A percentile compares a stretch with the other conserved stretches of the same genome.
Conservation (phyloP, 371 early-diverging fungal species). For the Blastocladiella emersonii region DNA sequence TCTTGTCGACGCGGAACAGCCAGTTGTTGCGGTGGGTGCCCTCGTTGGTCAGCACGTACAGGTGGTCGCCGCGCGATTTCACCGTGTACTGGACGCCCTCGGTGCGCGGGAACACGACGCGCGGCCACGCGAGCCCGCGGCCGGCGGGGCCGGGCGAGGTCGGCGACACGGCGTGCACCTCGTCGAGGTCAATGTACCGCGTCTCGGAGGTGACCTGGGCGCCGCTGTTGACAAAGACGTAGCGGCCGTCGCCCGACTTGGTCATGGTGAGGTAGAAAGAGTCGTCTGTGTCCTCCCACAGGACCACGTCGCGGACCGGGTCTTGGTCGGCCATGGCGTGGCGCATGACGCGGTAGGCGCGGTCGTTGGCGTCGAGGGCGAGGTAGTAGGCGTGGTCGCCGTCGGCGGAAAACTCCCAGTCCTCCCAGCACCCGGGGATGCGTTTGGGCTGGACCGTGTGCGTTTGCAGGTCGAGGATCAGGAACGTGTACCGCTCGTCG, state of each 20-base stretch:
- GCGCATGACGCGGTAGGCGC: constrained; percentile 33
- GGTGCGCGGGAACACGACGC: constrained; percentile 25
- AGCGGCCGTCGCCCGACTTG: constrained; percentile 29
- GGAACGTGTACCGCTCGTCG: constrained; percentile 35
- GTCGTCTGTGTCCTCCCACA: constrained; percentile 41
- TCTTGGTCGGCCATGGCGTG: constrained; percentile 25
- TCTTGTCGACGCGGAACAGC: constrained; percentile 26
- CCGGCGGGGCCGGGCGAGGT: too few relatives aligned
- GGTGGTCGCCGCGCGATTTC: constrained; percentile 30
- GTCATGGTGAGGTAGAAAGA: constrained; percentile 40
- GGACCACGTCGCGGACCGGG: constrained; percentile 18
- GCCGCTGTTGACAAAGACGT: constrained; percentile 29
- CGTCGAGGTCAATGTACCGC: constrained; percentile 25
- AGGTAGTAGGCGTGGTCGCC: constrained; percentile 31
- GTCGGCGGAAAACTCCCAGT: constrained; percentile 38
- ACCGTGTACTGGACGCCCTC: constrained; percentile 30
- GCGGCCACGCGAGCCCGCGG: too few relatives aligned
- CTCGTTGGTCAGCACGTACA: constrained; percentile 42
- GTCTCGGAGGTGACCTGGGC: constrained; percentile 45
- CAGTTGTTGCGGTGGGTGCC: constrained; percentile 28
- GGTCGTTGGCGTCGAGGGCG: constrained; percentile 32
- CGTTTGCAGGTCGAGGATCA: constrained; percentile 31
- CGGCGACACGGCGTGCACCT: too few relatives aligned
- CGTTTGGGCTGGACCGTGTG: constrained; percentile 21
- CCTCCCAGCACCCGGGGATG: constrained; percentile 31